Conservation (phyloP, 805 yeast genomes). For the Candida morakotiae region DNA sequence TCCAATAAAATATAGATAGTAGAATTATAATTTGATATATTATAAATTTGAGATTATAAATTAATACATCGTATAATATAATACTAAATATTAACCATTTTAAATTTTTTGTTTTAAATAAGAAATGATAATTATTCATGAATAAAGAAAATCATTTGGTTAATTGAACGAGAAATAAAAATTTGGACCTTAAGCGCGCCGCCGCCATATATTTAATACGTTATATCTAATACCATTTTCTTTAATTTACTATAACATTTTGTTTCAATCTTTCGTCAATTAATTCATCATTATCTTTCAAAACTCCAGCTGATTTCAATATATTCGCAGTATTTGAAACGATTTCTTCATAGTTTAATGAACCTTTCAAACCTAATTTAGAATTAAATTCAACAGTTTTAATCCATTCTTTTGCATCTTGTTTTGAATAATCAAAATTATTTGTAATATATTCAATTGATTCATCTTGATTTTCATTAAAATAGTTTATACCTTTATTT, state of each 20-base stretch:
- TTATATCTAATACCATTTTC: too few species aligned
- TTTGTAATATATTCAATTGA: slow-evolving; percentile 60
- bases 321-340: slow-evolving; percentile 53
- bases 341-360: slow-evolving; percentile 48
- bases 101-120: neutral
- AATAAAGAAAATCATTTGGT: neutral
- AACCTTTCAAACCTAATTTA: slow-evolving; percentile 25
- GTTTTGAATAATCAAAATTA: slow-evolving; percentile 70
- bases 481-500: slow-evolving; percentile 66
- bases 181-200: too few species aligned
- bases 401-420: slow-evolving; percentile 80
- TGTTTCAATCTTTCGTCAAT: slow-evolving; percentile 24
- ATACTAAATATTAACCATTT: slow-evolving; percentile 3
- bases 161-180: neutral
- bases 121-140: neutral
- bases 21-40: neutral
- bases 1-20: neutral
- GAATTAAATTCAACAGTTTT: slow-evolving; percentile 66
- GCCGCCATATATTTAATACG: too few species aligned
- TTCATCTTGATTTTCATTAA: slow-evolving; percentile 55
- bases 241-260: slow-evolving; percentile 5
- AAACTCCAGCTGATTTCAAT: slow-evolving; percentile 62
- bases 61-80: neutral
- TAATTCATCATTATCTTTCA: slow-evolving; percentile 25
- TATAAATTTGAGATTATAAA: neutral